Conservation (phyloP, 257 asterid species). For the Parsonsia alboflavescens region DNA sequence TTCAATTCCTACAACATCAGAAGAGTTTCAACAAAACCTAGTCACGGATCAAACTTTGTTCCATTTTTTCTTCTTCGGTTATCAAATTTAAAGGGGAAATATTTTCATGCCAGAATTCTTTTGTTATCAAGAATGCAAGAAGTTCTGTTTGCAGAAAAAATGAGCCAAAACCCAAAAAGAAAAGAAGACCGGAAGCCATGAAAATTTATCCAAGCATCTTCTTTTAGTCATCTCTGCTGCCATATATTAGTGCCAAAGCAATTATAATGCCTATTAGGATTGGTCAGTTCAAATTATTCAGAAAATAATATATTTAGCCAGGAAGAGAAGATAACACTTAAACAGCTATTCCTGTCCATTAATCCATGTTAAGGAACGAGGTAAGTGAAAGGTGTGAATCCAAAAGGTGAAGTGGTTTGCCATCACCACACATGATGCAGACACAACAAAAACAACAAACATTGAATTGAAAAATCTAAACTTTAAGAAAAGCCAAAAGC, state of each 20-base stretch:
- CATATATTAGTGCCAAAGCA: too few species aligned
- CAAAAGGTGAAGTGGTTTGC: background rate
- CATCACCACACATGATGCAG: background rate
- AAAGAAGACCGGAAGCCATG: background rate
- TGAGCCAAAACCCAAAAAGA: background rate
- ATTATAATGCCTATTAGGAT: too few species aligned
- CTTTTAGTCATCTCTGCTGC: too few species aligned
- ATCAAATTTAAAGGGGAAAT: background rate
- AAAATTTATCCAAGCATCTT: background rate
- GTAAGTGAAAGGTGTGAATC: background rate
- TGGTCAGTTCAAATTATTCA: background rate
- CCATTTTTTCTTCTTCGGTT: background rate
- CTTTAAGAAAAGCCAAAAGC: background rate
- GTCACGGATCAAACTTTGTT: background rate
- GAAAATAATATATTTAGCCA: background rate
- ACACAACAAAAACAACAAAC: background rate
- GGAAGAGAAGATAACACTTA: background rate
- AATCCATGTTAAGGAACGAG: background rate
- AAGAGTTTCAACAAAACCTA: background rate
- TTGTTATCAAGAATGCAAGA: background rate
- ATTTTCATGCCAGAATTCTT: background rate
- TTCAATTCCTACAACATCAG: slow-evolving; percentile 28
- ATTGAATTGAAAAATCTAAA: background rate
- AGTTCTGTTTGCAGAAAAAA: background rate
- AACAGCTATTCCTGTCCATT: background rate